Evolutionary conservation across 352 stramenopile genomes (phyloP), one percentile per base, ranked within the genome.

Genomic region (Globisporangium splendens): DNA sequence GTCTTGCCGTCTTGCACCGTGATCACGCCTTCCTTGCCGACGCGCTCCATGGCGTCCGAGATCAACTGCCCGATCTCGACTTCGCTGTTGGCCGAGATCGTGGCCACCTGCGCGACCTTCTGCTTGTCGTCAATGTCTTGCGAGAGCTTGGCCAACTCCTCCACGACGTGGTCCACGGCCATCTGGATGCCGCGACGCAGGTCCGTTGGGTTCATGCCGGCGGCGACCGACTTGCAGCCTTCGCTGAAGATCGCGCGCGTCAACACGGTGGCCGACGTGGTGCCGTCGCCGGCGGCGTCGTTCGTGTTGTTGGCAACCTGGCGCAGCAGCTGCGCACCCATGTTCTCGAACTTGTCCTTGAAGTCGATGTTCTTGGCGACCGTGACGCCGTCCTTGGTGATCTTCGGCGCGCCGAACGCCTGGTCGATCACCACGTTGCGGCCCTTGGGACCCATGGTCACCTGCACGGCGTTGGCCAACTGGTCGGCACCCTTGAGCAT

Each of bases 121-220:
- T 99, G 95, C 75, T 99, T 99, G 61, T 97, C 95, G 43, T 96
- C 97, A 74, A 99, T 98, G 51, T 98, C 88, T 69, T 97, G 92
- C 66, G 93, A 98, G 61, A 99, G 96, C 71, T 97, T 89, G 53
- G 85, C 82, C 18, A 99, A 77, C 46, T 98, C 96, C 20, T 93
- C 79, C 13, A 99, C 89, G 17, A 99, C 95, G 53, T 93, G 81
- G 81, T 99, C 94, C 21, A 99, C 97, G 22, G 97, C 98, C 75
- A 98, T 86, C 64, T 99, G 88, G 72, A 99, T 99, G 64, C 97
- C 97, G 56, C 97, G 87, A 60, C 96, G 84, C 63, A 99, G 75
- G 82, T 99, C 98, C 64, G 98, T 98, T n/a, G 98, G 98, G 86
- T 99, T 99, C 92, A 99, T 98, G 54, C 98, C 98, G 41, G 97